Evolutionary conservation across 2,329 filamentous ascomycete species (phyloP), one percentile per base, ranked within the genome.

Genomic region (Lecanosticta acicola): DNA sequence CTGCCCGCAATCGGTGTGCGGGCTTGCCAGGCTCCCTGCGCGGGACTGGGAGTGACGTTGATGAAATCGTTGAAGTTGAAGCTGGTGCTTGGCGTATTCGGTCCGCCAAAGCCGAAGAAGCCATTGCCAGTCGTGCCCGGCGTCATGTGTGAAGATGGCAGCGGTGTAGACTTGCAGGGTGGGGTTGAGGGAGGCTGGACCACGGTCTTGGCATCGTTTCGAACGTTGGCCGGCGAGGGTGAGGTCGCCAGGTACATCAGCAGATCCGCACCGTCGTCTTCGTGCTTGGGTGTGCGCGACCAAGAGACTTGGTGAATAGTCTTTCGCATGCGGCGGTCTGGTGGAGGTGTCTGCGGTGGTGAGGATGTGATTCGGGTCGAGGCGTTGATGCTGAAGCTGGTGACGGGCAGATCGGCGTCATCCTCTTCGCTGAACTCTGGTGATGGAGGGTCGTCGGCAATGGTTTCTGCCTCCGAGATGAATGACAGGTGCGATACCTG

Each of bases 61-160:
- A 97, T 84, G 68, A 95, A 98, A 64, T 98, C 93, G 42, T 89
- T 81, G 70, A 97, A 94, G 71, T 97, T 94, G 68, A 97, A 94
- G 39, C 75, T 79, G 62, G 90, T 85, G 13, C 84, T 84, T 0
- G 91, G 91, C 1, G 91, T 97, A 53, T 80, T 82, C 41, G 85
- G 80, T 59, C 68, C 70, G 59, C 68, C 70, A 45, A 82, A 76
- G 39, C 76, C 75, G 36, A 84, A 67, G 59, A 81, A 84, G 32
- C 62, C 60, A 32, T 62, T 64, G 18, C 66, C 68, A 50, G 79
- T 78, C 33, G 83, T 84, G 43, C 83, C 81, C 1, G 87, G 87
- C 9, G 87, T 93, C 86, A 93, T 91, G 79, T 91, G 88, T 19
- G 83, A 94, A 46, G 81, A 94, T 17, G 81, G 89, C 51, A 86